Evolutionary conservation across 768 basidiomycete species (phyloP).

Genomic region (Strobilomyces echinocephalus): DNA sequence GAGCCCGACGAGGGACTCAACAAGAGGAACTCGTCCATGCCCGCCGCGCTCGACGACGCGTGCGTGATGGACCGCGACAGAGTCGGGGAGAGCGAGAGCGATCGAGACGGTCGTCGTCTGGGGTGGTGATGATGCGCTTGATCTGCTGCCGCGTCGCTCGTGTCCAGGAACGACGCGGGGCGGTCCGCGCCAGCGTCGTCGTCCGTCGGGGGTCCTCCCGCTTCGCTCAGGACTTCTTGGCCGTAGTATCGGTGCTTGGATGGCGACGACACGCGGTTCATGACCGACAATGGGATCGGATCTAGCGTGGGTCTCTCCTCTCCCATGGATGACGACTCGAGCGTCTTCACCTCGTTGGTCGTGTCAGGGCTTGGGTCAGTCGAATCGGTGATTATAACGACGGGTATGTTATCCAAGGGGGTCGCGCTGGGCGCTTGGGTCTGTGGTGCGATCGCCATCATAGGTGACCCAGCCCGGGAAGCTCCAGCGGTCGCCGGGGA

Average conservation of each 20-base stretch:
- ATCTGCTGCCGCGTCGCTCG: too few relatives aligned
- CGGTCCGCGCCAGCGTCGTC: not conserved
- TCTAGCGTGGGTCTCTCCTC: not conserved
- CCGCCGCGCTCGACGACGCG: slow-evolving; percentile 11
- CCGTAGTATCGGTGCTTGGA: slow-evolving; percentile 22
- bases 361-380: not conserved
- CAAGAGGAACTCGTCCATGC: slow-evolving; percentile 23
- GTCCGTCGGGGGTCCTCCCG: not conserved
- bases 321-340: slow-evolving; percentile 9
- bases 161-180: too few relatives aligned
- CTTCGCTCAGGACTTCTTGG: slow-evolving; percentile 5
- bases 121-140: too few relatives aligned
- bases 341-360: slow-evolving; percentile 3
- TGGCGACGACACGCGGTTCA: slow-evolving; percentile 16
- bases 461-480: too few relatives aligned
- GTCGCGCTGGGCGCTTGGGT: not conserved
- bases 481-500: not conserved
- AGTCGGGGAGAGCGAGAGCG: slow-evolving; percentile 4
- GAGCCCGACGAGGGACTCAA: slow-evolving; percentile 6
- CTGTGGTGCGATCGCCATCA: not conserved
- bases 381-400: slow-evolving; percentile 18
- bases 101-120: slow-evolving; percentile 10
- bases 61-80: slow-evolving; percentile 13
- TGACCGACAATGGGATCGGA: slow-evolving; percentile 12
- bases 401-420: slow-evolving; percentile 9